Percentiles rank a stretch among this genome's conserved stretches.
These are phyloP conservation scores for Lachnellula arida DNA, from an alignment of 2,329 filamentous ascomycete genomes.

Conservation along the genomic window DNA sequence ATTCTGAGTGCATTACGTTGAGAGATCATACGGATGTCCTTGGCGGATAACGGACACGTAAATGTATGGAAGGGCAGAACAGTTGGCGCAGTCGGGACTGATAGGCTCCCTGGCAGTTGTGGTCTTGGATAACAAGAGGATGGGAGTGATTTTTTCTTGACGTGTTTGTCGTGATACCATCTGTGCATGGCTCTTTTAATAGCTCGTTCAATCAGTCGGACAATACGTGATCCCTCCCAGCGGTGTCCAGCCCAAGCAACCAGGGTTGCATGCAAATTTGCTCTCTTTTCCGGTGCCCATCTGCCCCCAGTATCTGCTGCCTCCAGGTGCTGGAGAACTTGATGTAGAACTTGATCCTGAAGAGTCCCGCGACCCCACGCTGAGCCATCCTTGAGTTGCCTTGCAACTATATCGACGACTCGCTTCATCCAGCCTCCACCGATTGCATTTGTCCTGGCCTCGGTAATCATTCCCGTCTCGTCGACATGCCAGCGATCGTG, in stretches of 20 bases:
- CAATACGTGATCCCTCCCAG: constrained; percentile 84
- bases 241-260: constrained; percentile 63
- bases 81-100: constrained; percentile 83
- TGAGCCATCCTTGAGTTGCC: constrained; percentile 81
- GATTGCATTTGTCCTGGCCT: constrained; percentile 57
- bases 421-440: constrained; percentile 80
- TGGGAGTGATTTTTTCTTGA: constrained; percentile 53
- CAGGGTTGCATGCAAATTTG: constrained; percentile 35
- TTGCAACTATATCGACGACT: constrained; percentile 85
- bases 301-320: constrained; percentile 29
- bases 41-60: constrained; percentile 86
- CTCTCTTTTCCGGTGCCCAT: constrained; percentile 33
- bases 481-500: constrained; percentile 94
- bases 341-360: constrained; percentile 47
- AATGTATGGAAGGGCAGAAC: constrained; percentile 98
- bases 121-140: constrained; percentile 64
- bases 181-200: constrained; percentile 73
- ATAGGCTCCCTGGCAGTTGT: constrained; percentile 65
- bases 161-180: constrained; percentile 82
- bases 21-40: constrained; percentile 88
- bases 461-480: constrained; percentile 73
- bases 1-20: constrained; percentile 92
- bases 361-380: constrained; percentile 76
- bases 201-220: constrained; percentile 79
- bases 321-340: constrained; percentile 32